phyloP scores from a whole-genome alignment of 345 rosid genomes.

The Conringia planisiliqua region DNA sequence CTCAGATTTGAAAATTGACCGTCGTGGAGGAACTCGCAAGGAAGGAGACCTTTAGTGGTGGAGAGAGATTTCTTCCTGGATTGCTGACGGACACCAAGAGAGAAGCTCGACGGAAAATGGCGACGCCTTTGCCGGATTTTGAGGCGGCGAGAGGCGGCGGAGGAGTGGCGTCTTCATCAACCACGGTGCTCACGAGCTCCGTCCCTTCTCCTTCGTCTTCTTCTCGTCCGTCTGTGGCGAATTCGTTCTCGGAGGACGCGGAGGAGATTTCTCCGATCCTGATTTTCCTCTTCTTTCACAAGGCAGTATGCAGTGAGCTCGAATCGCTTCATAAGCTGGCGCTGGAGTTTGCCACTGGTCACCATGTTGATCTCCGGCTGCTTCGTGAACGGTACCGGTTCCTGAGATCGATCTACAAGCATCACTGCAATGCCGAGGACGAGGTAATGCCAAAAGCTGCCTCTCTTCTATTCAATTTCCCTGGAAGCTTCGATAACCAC shows the following conservation, averaged over 20 bases:
- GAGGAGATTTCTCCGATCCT: constrained; percentile 71
- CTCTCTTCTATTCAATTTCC: neutral
- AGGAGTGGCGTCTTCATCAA: constrained; percentile 33
- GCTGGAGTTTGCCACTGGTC: constrained; percentile 66
- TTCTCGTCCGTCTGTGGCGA: constrained; percentile 17
- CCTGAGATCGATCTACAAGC: constrained; percentile 66
- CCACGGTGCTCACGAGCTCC: constrained; percentile 35
- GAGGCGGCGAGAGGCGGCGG: constrained; percentile 39
- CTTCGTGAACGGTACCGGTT: constrained; percentile 64
- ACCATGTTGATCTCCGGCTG: constrained; percentile 46
- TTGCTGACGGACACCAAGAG: constrained; percentile 18
- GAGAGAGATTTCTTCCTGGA: neutral
- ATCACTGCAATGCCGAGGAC: constrained; percentile 86
- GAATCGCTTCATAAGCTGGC: constrained; percentile 76
- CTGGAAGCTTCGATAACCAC: neutral
- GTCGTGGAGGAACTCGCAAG: neutral
- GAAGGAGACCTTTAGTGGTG: constrained; percentile 3
- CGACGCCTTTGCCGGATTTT: constrained; percentile 71
- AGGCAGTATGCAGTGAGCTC: constrained; percentile 80
- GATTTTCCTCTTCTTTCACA: constrained; percentile 74
- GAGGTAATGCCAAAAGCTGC: constrained; percentile 47
- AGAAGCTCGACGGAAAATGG: constrained; percentile 44
- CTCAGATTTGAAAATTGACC: constrained; percentile 33
- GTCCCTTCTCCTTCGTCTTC: constrained; percentile 13
- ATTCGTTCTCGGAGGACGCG: constrained; percentile 33